phyloP scores from a whole-genome alignment of 2,329 filamentous ascomycete species.

The Lasiodiplodia sp. region DNA sequence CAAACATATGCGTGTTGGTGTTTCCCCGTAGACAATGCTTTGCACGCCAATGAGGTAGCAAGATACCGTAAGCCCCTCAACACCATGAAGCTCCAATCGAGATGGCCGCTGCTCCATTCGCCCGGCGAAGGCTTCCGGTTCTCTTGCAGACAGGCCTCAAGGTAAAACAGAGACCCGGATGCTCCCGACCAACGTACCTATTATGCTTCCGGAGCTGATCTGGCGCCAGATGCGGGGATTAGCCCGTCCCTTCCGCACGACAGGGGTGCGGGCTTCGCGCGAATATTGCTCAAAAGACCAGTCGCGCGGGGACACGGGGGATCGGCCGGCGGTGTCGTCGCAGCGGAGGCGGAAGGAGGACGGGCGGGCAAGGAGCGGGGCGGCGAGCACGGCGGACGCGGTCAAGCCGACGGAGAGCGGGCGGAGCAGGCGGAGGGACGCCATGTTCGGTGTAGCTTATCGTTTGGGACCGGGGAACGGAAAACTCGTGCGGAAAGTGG shows the following conservation, averaged over 20 bases:
- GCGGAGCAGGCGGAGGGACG: conserved; percentile 49
- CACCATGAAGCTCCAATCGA: conserved; percentile 41
- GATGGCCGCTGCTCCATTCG: conserved; percentile 10
- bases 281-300: conserved; percentile 49
- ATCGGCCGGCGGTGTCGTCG: conserved; percentile 43
- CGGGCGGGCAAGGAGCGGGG: conserved; percentile 42
- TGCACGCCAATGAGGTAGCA: not conserved
- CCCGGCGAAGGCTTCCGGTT: not conserved
- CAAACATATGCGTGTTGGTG: not conserved
- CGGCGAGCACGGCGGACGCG: conserved; percentile 40
- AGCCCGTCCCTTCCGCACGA: conserved; percentile 47
- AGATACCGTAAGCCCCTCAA: conserved; percentile 25
- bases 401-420: conserved; percentile 46
- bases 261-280: conserved; percentile 48
- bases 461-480: not conserved
- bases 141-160: not conserved
- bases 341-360: conserved; percentile 34
- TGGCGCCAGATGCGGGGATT: conserved; percentile 54
- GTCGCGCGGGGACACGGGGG: conserved; percentile 44
- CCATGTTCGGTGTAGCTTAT: conserved; percentile 39
- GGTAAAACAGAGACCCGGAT: not conserved
- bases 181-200: conserved; percentile 42
- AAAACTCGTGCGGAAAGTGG: not conserved
- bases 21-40: not conserved
- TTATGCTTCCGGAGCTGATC: conserved; percentile 56